phyloP scores from a whole-genome alignment of 75 land plant species.

The Selaginella tamariscina region DNA sequence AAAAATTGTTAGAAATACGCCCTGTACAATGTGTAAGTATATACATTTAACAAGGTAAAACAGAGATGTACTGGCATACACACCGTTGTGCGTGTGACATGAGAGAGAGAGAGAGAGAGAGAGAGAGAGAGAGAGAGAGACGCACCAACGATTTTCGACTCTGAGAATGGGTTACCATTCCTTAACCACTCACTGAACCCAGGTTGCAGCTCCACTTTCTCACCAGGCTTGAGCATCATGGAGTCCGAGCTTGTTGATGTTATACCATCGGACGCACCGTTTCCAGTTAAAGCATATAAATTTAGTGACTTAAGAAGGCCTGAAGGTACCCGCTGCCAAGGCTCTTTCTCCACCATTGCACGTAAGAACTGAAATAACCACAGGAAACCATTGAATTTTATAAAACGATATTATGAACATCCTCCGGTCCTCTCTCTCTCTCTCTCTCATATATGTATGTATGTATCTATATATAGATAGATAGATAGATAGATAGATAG shows the following conservation, averaged over 20 bases:
- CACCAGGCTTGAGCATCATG: slow-evolving; percentile 13
- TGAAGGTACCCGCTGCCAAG: slow-evolving; percentile 62
- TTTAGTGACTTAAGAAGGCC: slow-evolving; percentile 57
- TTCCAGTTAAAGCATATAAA: slow-evolving; percentile 75
- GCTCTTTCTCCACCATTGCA: slow-evolving; percentile 82
- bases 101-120: too few species aligned
- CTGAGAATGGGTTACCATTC: slow-evolving; percentile 62
- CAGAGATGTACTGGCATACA: too few species aligned
- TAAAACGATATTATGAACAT: too few species aligned
- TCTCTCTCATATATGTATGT: too few species aligned
- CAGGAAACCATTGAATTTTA: not conserved
- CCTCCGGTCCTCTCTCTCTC: too few species aligned
- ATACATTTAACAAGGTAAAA: too few species aligned
- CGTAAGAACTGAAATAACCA: slow-evolving; percentile 46
- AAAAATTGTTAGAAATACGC: too few species aligned
- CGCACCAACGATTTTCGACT: not conserved
- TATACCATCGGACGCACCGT: slow-evolving; percentile 71
- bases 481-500: too few species aligned
- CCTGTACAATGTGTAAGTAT: too few species aligned
- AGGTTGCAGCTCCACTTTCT: not conserved
- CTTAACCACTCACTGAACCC: slow-evolving; percentile 69
- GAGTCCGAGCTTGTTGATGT: slow-evolving; percentile 14
- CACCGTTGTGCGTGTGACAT: too few species aligned
- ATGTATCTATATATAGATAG: too few species aligned
- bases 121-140: too few species aligned